Evolutionary conservation across 257 asterid species (phyloP).

Genomic region (Linaria vulgaris): DNA sequence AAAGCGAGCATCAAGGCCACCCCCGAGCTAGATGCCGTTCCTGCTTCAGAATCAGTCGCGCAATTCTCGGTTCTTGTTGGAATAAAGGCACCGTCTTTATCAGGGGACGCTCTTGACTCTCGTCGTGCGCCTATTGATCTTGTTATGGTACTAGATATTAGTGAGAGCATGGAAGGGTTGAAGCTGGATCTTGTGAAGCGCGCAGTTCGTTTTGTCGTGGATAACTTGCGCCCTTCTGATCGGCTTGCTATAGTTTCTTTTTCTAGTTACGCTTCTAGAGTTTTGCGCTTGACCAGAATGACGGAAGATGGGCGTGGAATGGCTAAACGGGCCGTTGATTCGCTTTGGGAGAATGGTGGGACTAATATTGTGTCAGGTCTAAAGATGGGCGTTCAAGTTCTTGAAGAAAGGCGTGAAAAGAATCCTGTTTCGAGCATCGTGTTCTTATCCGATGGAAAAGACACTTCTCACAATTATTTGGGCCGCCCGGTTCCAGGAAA

Average conservation of each 20-base stretch:
- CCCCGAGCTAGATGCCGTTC: slow-evolving; percentile 28
- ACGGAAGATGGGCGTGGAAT: slow-evolving; percentile 15
- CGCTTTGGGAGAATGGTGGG: slow-evolving; percentile 6
- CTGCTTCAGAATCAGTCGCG: slow-evolving; percentile 21
- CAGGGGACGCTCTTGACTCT: slow-evolving; percentile 2
- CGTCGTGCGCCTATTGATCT: slow-evolving; percentile 42
- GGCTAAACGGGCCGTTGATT: slow-evolving; percentile 18
- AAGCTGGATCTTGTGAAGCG: slow-evolving; percentile 34
- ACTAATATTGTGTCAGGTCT: slow-evolving; percentile 34
- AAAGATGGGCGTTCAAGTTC: slow-evolving; percentile 29
- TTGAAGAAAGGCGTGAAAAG: slow-evolving; percentile 22
- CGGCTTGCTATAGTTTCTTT: slow-evolving; percentile 26
- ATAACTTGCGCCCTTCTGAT: slow-evolving; percentile 33
- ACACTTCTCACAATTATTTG: slow-evolving; percentile 1
- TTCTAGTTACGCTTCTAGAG: slow-evolving; percentile 11
- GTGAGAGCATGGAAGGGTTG: slow-evolving; percentile 29
- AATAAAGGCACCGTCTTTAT: slow-evolving; percentile 32
- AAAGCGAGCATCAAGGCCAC: slow-evolving; percentile 25
- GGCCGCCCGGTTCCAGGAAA: neutral
- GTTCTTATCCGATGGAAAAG: slow-evolving; percentile 33
- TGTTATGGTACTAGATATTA: slow-evolving; percentile 40
- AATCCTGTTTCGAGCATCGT: slow-evolving; percentile 37
- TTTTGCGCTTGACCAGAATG: slow-evolving; percentile 26
- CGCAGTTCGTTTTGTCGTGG: slow-evolving; percentile 30
- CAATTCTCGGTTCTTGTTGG: slow-evolving; percentile 31